A percentile compares a stretch with the other conserved stretches of the same genome.
Evolutionary conservation across 129 eudicot genomes (phyloP).

Genomic region (carrot (Daucus carota)): DH1_v3.0 NC_030388.2:15474501-15475000

Average conservation of each 20-base stretch:
- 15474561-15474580: background rate
- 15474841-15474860: slow-evolving; percentile 7
- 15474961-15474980: background rate
- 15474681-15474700: slow-evolving; percentile 38
- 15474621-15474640: background rate
- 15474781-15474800: slow-evolving; percentile 7
- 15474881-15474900: slow-evolving; percentile 11
- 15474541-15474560: slow-evolving; percentile 11
- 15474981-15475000: slow-evolving; percentile 1
- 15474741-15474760: slow-evolving; percentile 16
- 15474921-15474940: slow-evolving; percentile 8
- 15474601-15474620: background rate
- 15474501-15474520: slow-evolving; percentile 3
- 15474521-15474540: background rate
- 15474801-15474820: slow-evolving; percentile 1
- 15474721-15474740: background rate
- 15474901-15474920: slow-evolving; percentile 10
- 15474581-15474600: slow-evolving; percentile 8
- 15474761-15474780: slow-evolving; percentile 17
- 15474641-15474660: slow-evolving; percentile 15
- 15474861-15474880: background rate
- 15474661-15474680: slow-evolving; percentile 32
- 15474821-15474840: slow-evolving; percentile 20
- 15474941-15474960: slow-evolving; percentile 18
- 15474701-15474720: slow-evolving; percentile 5